phyloP scores from a whole-genome alignment of 1,139 yeast genomes.

The Geotrichum bryndzae region DNA sequence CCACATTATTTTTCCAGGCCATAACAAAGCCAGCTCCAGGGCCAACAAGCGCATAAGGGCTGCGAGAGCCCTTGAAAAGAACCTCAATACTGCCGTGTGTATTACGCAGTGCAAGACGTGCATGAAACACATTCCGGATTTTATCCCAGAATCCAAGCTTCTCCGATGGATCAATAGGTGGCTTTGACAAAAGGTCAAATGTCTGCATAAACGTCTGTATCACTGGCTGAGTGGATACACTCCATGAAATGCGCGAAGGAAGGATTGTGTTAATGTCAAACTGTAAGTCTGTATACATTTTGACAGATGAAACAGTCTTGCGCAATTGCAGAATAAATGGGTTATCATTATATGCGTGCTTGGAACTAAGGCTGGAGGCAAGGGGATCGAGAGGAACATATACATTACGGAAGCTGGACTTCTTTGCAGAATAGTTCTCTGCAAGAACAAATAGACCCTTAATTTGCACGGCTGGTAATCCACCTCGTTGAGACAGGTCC shows the following conservation, averaged over 20 bases:
- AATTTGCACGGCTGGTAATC: conserved; percentile 31
- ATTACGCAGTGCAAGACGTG: conserved; percentile 46
- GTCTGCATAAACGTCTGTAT: conserved; percentile 73
- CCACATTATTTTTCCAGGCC: conserved; percentile 65
- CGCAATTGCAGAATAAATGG: conserved; percentile 41
- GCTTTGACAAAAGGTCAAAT: conserved; percentile 77
- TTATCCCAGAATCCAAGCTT: conserved; percentile 78
- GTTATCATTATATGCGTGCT: conserved; percentile 25
- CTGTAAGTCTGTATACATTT: conserved; percentile 57
- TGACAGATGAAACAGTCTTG: conserved; percentile 71
- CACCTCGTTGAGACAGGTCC: conserved; percentile 33
- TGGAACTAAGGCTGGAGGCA: conserved; percentile 35
- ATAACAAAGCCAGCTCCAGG: conserved; percentile 72
- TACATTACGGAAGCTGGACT: conserved; percentile 52
- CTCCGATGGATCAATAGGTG: conserved; percentile 80
- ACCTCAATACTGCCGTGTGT: conserved; percentile 44
- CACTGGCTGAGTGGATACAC: conserved; percentile 76
- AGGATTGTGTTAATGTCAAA: conserved; percentile 51
- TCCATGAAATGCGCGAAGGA: conserved; percentile 77
- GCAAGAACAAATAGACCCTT: conserved; percentile 49
- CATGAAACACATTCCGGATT: conserved; percentile 53
- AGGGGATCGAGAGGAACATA: conserved; percentile 56
- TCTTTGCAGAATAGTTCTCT: conserved; percentile 45
- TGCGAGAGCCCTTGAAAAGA: conserved; percentile 62
- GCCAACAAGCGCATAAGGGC: conserved; percentile 69